Conservation (phyloP, 2,329 filamentous ascomycete genomes). For the Blastomyces parvus region DNA sequence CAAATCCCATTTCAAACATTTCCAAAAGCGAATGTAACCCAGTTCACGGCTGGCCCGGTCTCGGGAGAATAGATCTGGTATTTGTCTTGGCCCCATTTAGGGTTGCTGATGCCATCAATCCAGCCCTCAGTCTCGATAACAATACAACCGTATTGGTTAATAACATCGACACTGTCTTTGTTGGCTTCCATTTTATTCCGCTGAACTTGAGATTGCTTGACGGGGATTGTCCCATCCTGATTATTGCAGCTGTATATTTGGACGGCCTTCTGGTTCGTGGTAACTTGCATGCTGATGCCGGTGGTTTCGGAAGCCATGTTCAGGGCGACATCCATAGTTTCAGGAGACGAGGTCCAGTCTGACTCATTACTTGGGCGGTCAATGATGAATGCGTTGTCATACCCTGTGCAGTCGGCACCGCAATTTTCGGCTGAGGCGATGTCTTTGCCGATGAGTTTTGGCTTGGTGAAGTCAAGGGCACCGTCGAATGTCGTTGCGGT, state of each 20-base stretch:
- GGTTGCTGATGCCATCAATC: slow-evolving; percentile 89
- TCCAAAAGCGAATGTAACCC: slow-evolving; percentile 38
- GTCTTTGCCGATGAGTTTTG: slow-evolving; percentile 69
- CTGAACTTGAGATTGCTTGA: slow-evolving; percentile 35
- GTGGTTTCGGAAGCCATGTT: slow-evolving; percentile 58
- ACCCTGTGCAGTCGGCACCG: slow-evolving; percentile 71
- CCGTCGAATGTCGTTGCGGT: slow-evolving; percentile 59
- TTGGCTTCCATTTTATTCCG: slow-evolving; percentile 44
- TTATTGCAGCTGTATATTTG: slow-evolving; percentile 79
- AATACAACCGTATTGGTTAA: slow-evolving; percentile 66
- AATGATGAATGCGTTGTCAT: slow-evolving; percentile 53
- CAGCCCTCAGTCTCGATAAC: slow-evolving; percentile 90
- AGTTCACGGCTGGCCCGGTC: slow-evolving; percentile 34
- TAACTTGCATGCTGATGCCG: slow-evolving; percentile 74
- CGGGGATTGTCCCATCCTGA: slow-evolving; percentile 54
- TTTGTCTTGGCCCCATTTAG: slow-evolving; percentile 62
- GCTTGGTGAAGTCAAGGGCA: slow-evolving; percentile 55
- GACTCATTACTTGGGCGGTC: slow-evolving; percentile 31
- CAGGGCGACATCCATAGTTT: slow-evolving; percentile 42
- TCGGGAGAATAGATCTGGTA: slow-evolving; percentile 35
- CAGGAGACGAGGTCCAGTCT: slow-evolving; percentile 22
- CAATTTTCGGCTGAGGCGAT: slow-evolving; percentile 60
- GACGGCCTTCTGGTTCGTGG: slow-evolving; percentile 73
- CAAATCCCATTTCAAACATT: slow-evolving; percentile 23
- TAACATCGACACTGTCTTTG: slow-evolving; percentile 32